Conservation (phyloP, 306 rosid species). For the Prunus mume region DNA sequence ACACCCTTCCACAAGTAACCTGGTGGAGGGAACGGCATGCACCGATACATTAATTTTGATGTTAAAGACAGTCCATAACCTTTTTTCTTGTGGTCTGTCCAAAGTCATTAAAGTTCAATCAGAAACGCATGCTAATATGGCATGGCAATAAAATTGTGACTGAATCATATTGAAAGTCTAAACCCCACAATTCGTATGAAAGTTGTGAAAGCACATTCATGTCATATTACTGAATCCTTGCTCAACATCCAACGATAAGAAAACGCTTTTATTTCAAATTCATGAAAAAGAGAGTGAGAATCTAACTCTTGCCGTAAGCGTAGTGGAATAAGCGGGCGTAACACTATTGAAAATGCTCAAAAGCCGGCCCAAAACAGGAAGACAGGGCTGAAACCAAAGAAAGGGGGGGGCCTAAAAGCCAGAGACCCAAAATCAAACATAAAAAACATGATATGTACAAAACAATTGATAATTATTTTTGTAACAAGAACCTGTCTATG, state of each 20-base stretch:
- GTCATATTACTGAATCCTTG: neutral
- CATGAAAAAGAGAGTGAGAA: no score
- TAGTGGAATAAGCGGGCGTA: no score
- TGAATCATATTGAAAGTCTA: neutral
- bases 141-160: neutral
- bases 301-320: no score
- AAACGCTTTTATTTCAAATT: neutral
- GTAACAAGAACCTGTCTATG: no score
- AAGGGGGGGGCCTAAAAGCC: no score
- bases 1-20: conserved; percentile 9
- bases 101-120: neutral
- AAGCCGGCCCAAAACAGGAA: no score
- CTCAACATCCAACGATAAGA: neutral
- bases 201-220: neutral
- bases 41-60: neutral
- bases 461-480: no score
- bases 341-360: no score
- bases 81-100: neutral
- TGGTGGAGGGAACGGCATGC: neutral
- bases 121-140: neutral
- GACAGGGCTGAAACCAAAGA: no score
- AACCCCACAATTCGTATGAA: neutral
- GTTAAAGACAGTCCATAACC: neutral
- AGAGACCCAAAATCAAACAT: no score
- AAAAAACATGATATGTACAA: no score